These are phyloP conservation scores for Myxozyma geophila DNA, from an alignment of 805 yeast species.

Conservation along the genomic window DNA sequence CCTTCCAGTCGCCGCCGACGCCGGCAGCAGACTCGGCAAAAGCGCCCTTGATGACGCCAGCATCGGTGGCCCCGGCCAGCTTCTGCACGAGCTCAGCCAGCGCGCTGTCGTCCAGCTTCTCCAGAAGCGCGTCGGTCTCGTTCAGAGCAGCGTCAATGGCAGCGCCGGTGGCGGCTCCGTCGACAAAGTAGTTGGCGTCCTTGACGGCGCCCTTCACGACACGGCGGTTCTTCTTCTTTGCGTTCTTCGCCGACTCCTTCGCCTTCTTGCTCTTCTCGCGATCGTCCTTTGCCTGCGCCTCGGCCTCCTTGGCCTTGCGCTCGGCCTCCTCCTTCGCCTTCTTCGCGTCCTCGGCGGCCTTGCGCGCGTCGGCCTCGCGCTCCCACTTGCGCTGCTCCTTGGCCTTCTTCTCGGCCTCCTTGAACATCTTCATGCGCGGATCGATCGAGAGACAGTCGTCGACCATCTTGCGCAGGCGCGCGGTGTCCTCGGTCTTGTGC, in stretches of 20 bases:
- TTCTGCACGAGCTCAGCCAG: conserved; percentile 75
- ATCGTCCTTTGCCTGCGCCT: conserved; percentile 63
- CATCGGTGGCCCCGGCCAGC: conserved; percentile 59
- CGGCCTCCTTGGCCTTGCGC: conserved; percentile 74
- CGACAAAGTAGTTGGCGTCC: conserved; percentile 76
- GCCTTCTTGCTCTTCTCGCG: conserved; percentile 88
- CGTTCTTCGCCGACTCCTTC: conserved; percentile 87
- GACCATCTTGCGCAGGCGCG: conserved; percentile 81
- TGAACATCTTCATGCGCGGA: conserved; percentile 92
- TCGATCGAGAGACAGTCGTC: conserved; percentile 88
- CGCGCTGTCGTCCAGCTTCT: conserved; percentile 76
- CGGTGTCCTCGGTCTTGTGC: conserved; percentile 96
- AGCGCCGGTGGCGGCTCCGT: conserved; percentile 62
- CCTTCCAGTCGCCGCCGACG: conserved; percentile 58
- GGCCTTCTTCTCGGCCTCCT: conserved; percentile 91
- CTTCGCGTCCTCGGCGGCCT: conserved; percentile 92
- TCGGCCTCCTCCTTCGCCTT: conserved; percentile 88
- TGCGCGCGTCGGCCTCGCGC: conserved; percentile 94
- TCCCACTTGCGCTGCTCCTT: conserved; percentile 97
- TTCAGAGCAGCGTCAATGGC: conserved; percentile 55
- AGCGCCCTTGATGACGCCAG: conserved; percentile 62
- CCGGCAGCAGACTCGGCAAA: conserved; percentile 60
- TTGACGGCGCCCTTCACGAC: conserved; percentile 78
- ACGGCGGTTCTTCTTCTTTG: conserved; percentile 96
- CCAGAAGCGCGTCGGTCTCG: conserved; percentile 80